These are phyloP conservation scores for Acanthochlamys bracteata DNA, from an alignment of 106 monocot genomes.

Conservation along the genomic window DNA sequence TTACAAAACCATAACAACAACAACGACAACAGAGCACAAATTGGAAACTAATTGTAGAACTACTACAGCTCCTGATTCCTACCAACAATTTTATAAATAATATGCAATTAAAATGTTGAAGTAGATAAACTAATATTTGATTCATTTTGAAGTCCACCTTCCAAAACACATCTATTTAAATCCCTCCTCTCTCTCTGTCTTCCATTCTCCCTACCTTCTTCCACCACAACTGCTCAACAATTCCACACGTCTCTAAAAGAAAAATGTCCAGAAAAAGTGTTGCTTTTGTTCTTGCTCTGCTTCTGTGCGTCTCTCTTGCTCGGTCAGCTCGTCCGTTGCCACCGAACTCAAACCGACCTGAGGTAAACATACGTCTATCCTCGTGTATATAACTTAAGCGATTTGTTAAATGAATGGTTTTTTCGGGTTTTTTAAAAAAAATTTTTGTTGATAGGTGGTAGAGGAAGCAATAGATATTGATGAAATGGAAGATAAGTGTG, in stretches of 20 bases:
- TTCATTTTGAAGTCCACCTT: not conserved
- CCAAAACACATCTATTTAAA: not conserved
- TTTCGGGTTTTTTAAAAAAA: too few species aligned
- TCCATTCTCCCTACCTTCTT: too few species aligned
- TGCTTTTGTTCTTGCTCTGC: not conserved
- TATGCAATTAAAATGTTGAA: too few species aligned
- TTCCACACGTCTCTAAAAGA: not conserved
- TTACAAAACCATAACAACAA: too few species aligned
- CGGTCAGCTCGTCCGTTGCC: not conserved
- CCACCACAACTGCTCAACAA: too few species aligned
- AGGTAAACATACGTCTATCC: not conserved
- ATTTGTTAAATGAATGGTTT: too few species aligned
- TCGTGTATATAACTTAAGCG: too few species aligned
- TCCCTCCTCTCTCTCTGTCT: not conserved
- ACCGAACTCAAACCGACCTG: not conserved
- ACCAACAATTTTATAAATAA: too few species aligned
- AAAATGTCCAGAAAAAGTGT: not conserved
- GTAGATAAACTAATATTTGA: not conserved
- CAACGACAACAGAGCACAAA: too few species aligned
- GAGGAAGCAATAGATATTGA: not conserved
- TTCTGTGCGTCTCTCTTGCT: not conserved
- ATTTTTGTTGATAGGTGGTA: not conserved
- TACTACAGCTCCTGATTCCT: too few species aligned
- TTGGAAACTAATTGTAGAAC: too few species aligned
- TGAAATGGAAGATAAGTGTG: constrained; percentile 5